Base-by-base conservation (phyloP, 1,139 yeast species). In the Geotrichum cucujoidarum region DNA sequence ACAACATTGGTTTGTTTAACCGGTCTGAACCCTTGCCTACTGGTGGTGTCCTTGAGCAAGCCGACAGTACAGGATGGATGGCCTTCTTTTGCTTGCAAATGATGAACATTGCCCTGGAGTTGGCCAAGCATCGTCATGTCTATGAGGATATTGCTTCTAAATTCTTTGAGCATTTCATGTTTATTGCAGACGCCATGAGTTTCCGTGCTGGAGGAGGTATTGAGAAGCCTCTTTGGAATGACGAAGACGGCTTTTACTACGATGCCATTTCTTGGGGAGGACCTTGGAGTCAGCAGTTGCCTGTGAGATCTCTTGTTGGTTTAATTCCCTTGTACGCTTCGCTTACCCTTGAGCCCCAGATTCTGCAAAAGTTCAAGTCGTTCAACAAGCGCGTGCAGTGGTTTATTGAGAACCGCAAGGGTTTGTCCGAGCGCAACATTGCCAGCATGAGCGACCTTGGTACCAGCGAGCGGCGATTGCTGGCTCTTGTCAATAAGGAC, bases 51-150 rank as follows among this genome's bases (percentile, higher is more conserved):
- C 74, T 90, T 57, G 95, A 89, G 65, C 97, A 90, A 68, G 96
- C 97, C 1, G 97, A 90, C 66, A 87, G 95, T 25, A 90, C 97
- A 6, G 97, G 97, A 38, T 90, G 97, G 97, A 87, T 90, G 95
- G 97, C 96, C 0, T 90, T 92, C 70, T 90, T 83, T 69, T 80
- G 87, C 34, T 72, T 90, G 58, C 95, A 87, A 64, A 89, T 90
- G 97, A 76, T 90, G 66, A 90, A 89, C 64, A 90, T 90, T 63
- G 94, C 97, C 0, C 75, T 90, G 57, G 97, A 90, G 66, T 76
- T 90, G 60, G 86, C 97, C 30, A 88, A 86, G 64, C 80, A 84
- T 44, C 81, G 89, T 57, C 82, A 89, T 0, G 95, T 87, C 20
- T 90, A 90, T 67, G 97, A 90, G 68, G 94, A 89, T 64, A 87